A percentile compares a stretch with the other conserved stretches of the same genome.
Conservation (phyloP, 1,139 yeast species). For the Arxiozyma telluris region DNA sequence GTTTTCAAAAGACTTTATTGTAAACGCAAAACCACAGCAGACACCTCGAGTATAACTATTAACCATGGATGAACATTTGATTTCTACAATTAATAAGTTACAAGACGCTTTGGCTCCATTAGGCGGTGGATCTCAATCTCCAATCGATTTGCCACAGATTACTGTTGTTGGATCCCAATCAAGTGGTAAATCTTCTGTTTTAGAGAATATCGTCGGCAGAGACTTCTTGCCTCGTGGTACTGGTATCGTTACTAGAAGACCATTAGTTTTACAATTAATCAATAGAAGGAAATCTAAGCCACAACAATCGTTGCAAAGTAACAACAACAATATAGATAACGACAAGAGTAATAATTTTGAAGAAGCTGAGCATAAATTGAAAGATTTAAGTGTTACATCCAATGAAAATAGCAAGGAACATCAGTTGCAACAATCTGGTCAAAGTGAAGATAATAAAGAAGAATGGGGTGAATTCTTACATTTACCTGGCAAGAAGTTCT, state of each 20-base stretch:
- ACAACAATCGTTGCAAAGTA: constrained; percentile 42
- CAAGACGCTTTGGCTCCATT: constrained; percentile 93
- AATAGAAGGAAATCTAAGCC: constrained; percentile 49
- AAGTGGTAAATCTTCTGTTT: constrained; percentile 86
- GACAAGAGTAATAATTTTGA: not conserved
- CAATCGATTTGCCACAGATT: constrained; percentile 89
- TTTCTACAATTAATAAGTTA: constrained; percentile 82
- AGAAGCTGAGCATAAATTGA: too few relatives aligned
- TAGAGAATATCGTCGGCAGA: constrained; percentile 90
- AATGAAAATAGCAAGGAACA: too few relatives aligned
- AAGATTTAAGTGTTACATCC: too few relatives aligned
- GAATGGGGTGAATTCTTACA: constrained; percentile 99
- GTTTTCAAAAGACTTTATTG: too few relatives aligned
- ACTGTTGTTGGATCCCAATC: constrained; percentile 96
- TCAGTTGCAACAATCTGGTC: constrained; percentile 42
- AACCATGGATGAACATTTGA: constrained; percentile 82
- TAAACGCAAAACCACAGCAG: too few relatives aligned
- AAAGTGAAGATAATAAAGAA: constrained; percentile 66
- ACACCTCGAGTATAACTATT: too few relatives aligned
- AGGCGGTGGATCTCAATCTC: constrained; percentile 77
- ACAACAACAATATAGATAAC: constrained; percentile 27
- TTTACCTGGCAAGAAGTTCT: constrained; percentile 79
- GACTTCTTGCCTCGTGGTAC: constrained; percentile 94
- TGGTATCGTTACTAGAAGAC: constrained; percentile 92
- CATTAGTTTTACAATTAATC: constrained; percentile 72